phyloP scores from a whole-genome alignment of 257 asterid species.

The Solanum ahanhuiri region DNA sequence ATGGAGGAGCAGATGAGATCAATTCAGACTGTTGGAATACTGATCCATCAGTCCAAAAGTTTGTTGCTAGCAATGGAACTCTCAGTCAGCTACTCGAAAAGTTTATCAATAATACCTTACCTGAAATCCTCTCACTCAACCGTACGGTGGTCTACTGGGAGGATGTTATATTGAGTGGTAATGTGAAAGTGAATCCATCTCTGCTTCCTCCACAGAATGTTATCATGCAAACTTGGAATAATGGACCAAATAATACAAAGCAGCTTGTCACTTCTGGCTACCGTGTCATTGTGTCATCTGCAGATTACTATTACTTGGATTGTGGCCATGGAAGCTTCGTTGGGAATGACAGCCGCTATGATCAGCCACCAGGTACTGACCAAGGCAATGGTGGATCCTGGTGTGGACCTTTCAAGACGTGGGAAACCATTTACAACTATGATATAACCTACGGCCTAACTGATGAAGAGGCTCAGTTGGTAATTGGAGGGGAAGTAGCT shows the following conservation, averaged over 20 bases:
- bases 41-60: too few species aligned
- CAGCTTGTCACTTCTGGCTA: slow-evolving; percentile 53
- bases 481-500: slow-evolving; percentile 84
- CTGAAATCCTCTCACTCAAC: too few species aligned
- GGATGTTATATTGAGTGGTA: too few species aligned
- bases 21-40: too few species aligned
- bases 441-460: slow-evolving; percentile 61
- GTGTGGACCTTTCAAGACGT: slow-evolving; percentile 91
- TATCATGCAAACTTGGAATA: slow-evolving; percentile 89
- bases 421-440: slow-evolving; percentile 78
- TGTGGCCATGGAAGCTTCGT: slow-evolving; percentile 79
- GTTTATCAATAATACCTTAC: too few species aligned
- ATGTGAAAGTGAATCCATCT: too few species aligned
- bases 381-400: slow-evolving; percentile 75
- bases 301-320: slow-evolving; percentile 70
- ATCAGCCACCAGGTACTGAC: slow-evolving; percentile 47
- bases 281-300: slow-evolving; percentile 66
- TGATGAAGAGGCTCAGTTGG: slow-evolving; percentile 47
- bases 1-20: slow-evolving; percentile 82
- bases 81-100: too few species aligned
- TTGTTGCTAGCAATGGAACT: too few species aligned
- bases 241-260: slow-evolving; percentile 64
- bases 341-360: slow-evolving; percentile 55
- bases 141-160: too few species aligned
- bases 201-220: too few species aligned